Evolutionary conservation across 345 rosid genomes (phyloP), one percentile per base, ranked within the genome.

Genomic region (Ceriops tagal): DNA sequence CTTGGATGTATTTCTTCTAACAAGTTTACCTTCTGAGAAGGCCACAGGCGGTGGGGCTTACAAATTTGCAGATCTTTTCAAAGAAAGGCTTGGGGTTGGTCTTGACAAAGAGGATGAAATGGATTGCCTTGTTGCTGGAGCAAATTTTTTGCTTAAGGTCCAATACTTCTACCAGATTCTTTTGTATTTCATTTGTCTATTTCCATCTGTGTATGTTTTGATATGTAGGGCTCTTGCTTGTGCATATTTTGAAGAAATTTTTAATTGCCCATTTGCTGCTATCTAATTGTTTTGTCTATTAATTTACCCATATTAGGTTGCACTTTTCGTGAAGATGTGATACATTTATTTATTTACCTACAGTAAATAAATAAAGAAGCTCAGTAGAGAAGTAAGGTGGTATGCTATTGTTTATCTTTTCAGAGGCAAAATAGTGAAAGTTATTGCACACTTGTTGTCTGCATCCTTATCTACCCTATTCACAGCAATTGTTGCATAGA

Each of bases 21-120:
- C 70, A 70, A 73, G 69, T 59, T 76, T 65, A 71, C 79, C 71
- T 73, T 80, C 66, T 72, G 81, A 73, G 80, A 84, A 95, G 99
- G 99, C 97, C 78, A 95, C 99, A 70, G 99, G 99, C 19, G 99
- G 99, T 9, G 98, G 99, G 73, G 99, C 99, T 31, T 90, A 73
- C 85, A 95, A 92, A 84, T 95, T 81, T 70, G 80, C 98, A 2
- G 97, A 95, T 76, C 84, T 95, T 64, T 95, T 95, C 78, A 95
- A 89, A 77, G 99, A 95, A 80, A 86, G 90, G 78, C 96, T 95
- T 37, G 99, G 98, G 18, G 85, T 90, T 76, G 86, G 96, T 79
- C 89, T 95, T 75, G 99, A 95, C 71, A 95, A 95, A 78, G 99
- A 95, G 83, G 99, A 90, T 83, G 99, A 95, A 79, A 95, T 95